Evolutionary conservation across 1,284 basidiomycete species (phyloP).

Genomic region (Irpex lacteus): DNA sequence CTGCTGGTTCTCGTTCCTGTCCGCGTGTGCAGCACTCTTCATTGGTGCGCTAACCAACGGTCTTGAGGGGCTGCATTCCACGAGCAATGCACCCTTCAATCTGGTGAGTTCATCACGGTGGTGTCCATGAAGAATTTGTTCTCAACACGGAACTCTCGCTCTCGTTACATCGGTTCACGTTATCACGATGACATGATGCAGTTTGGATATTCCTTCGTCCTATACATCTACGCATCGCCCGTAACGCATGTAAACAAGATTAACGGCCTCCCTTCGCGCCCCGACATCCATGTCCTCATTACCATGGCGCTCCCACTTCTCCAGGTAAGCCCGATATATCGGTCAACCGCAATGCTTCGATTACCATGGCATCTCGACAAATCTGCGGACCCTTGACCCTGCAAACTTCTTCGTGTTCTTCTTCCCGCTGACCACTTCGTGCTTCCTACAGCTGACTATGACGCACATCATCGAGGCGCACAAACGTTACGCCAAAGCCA

Average conservation of each 20-base stretch:
- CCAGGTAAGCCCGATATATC: slow-evolving; percentile 40
- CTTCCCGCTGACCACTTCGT: neutral
- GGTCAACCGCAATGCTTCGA: neutral
- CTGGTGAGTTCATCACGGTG: slow-evolving; percentile 43
- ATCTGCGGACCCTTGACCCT: neutral
- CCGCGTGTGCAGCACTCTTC: slow-evolving; percentile 61
- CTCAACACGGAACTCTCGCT: slow-evolving; percentile 2
- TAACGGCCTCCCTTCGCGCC: slow-evolving; percentile 48
- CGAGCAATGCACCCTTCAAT: slow-evolving; percentile 61
- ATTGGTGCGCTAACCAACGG: slow-evolving; percentile 64
- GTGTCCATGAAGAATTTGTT: neutral
- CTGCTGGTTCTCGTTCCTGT: slow-evolving; percentile 69
- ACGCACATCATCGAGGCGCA: slow-evolving; percentile 63
- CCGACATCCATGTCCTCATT: slow-evolving; percentile 65
- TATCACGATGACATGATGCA: slow-evolving; percentile 23
- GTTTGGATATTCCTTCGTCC: slow-evolving; percentile 72
- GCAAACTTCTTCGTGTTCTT: neutral
- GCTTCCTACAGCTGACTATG: slow-evolving; percentile 45
- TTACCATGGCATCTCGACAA: slow-evolving; percentile 10
- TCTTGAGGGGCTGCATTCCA: slow-evolving; percentile 54
- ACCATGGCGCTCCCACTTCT: slow-evolving; percentile 68
- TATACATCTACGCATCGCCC: slow-evolving; percentile 70
- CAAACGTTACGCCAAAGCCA: slow-evolving; percentile 56
- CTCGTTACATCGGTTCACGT: neutral
- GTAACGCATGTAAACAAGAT: slow-evolving; percentile 47